Conservation (phyloP, 306 rosid species). For the Castanea mollissima region DNA sequence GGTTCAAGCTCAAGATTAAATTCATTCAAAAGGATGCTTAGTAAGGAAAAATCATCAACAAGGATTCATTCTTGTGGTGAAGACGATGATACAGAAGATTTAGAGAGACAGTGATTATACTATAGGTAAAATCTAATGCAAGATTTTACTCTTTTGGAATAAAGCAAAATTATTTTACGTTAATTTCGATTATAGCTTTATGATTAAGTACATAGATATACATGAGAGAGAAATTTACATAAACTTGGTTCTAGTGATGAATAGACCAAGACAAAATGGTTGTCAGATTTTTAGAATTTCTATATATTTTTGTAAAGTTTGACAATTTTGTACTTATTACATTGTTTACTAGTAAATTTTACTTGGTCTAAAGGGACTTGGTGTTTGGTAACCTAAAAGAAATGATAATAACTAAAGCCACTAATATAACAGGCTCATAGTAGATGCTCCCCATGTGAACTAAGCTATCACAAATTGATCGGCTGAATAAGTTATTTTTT, state of each 20-base stretch:
- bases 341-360: not conserved
- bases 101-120: constrained; percentile 48
- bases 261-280: not conserved
- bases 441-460: not conserved
- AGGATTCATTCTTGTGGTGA: constrained; percentile 33
- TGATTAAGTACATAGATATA: not conserved
- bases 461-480: not conserved
- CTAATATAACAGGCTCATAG: not conserved
- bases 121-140: not conserved
- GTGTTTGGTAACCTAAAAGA: not conserved
- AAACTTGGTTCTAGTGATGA: too few species aligned
- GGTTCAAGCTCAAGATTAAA: constrained; percentile 43
- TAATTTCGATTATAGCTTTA: not conserved
- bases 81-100: constrained; percentile 33
- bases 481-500: not conserved
- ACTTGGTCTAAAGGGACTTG: not conserved
- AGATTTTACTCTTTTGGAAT: too few species aligned
- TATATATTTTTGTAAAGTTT: not conserved
- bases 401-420: not conserved
- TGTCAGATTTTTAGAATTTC: not conserved
- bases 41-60: constrained; percentile 44
- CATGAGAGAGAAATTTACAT: not conserved
- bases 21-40: constrained; percentile 56
- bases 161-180: not conserved
- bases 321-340: not conserved